A percentile compares a stretch with the other conserved stretches of the same genome.
phyloP scores from a whole-genome alignment of 2,329 filamentous ascomycete species.

The Blumeria graminis region DNA sequence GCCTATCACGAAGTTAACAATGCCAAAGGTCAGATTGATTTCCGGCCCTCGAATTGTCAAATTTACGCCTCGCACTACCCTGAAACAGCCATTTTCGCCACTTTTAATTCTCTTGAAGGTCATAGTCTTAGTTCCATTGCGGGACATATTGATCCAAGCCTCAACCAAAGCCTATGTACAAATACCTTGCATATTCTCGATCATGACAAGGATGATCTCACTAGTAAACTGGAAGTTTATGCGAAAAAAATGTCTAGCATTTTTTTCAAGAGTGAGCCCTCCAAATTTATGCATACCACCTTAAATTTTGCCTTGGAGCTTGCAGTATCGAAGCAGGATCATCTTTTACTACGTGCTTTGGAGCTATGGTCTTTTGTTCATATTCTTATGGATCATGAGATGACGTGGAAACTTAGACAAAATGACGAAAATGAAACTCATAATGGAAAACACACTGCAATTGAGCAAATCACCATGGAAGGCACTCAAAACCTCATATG shows the following conservation, averaged over 20 bases:
- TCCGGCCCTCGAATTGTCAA: constrained; percentile 20
- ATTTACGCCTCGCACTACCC: constrained; percentile 36
- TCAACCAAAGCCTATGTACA: constrained; percentile 14
- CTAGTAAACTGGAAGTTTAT: constrained; percentile 32
- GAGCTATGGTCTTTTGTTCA: constrained; percentile 42
- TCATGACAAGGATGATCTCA: constrained; percentile 33
- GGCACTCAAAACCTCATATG: constrained; percentile 30
- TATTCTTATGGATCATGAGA: constrained; percentile 34
- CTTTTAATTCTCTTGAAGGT: constrained; percentile 12
- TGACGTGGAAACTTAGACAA: constrained; percentile 26
- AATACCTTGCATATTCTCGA: constrained; percentile 30
- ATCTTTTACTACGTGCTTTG: constrained; percentile 30
- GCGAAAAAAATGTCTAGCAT: constrained; percentile 32
- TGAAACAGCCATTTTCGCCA: constrained; percentile 17
- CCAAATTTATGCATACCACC: constrained; percentile 33
- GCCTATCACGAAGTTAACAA: constrained; percentile 33
- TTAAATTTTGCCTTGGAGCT: constrained; percentile 24
- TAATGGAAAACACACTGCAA: constrained; percentile 7
- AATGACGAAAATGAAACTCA: constrained; percentile 4
- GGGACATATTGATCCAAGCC: constrained; percentile 15
- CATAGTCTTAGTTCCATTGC: constrained; percentile 9
- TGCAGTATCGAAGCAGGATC: constrained; percentile 25
- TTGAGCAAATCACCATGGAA: constrained; percentile 6
- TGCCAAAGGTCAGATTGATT: constrained; percentile 24
- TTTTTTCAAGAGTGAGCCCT: constrained; percentile 34